Evolutionary conservation across 768 basidiomycete species (phyloP), one percentile per base, ranked within the genome.

Genomic region (Hericium erinaceus): DNA sequence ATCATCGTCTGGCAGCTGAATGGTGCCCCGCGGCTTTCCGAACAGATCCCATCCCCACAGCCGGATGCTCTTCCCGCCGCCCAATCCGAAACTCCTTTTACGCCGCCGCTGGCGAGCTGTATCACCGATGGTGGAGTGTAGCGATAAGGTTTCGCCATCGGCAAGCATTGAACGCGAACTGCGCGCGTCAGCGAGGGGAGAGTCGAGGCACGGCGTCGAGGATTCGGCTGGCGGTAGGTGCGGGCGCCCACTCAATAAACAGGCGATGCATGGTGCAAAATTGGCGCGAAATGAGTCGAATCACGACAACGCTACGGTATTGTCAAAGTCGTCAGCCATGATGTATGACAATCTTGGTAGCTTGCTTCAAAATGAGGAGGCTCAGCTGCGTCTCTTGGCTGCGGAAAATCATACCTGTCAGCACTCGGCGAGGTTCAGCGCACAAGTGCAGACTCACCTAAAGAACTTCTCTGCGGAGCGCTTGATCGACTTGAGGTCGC

Each of bases 31-130:
- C 7, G 75, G 75, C 20, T 75, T 74, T 16, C 87, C 87, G 60
- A 89, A 87, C 2, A 87, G 73, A 54, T 83, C 74, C 60, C 72
- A 86, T 5, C 87, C 87, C 58, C 87, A 87, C 9, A 89, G 64
- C 9, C 76, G 79, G 63, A 87, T 80, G 26, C 60, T 64, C 57
- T 74, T 69, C 60, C 67, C 63, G 20, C 7, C 44, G 3, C 44
- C 44, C 8, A 46, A 20, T 54, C 68, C 64, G 54, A 70, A 66
- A 28, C 58, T 58, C 1, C 64, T 39, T 7, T 55, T 55, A 44
- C 59, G 59, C 37, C 54, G 52, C 61, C 69, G 64, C 61, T 69
- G 62, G 37, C 71, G 64, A 12, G 72, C 64, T 8, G 65, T 60
- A 3, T 57, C 48, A 20, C 78, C 81, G 5, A 81, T 68, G 63